phyloP scores from a whole-genome alignment of 352 stramenopile species.

The Phytopythium sindhum region DNA sequence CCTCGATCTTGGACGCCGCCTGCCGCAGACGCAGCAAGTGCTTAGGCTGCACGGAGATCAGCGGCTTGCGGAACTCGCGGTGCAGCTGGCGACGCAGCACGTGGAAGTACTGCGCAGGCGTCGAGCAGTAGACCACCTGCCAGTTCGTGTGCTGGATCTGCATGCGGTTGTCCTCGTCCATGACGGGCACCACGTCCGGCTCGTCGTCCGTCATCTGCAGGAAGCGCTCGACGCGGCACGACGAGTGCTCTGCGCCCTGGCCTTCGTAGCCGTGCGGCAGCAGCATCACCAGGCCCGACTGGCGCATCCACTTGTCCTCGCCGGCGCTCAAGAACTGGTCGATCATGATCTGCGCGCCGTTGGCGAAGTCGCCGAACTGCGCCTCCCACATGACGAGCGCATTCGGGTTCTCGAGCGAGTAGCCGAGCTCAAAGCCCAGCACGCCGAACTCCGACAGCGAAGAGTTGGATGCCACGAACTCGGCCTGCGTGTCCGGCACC shows the following conservation, averaged over 20 bases:
- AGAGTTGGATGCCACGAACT: conserved; percentile 93
- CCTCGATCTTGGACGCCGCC: conserved; percentile 88
- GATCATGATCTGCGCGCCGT: conserved; percentile 97
- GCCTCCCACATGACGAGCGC: conserved; percentile 93
- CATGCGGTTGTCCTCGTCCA: conserved; percentile 92
- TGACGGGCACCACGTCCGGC: conserved; percentile 90
- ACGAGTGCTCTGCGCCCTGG: conserved; percentile 95
- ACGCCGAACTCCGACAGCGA: conserved; percentile 96
- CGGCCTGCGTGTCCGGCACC: conserved; percentile 81
- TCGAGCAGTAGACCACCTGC: conserved; percentile 97
- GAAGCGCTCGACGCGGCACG: conserved; percentile 94
- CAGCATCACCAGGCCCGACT: conserved; percentile 93
- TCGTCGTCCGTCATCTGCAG: conserved; percentile 94
- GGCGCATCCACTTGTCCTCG: conserved; percentile 97
- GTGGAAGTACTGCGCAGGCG: conserved; percentile 92
- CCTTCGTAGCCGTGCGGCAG: conserved; percentile 97
- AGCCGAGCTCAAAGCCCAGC: conserved; percentile 94
- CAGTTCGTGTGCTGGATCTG: conserved; percentile 97
- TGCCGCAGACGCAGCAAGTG: conserved; percentile 92
- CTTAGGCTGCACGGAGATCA: conserved; percentile 96
- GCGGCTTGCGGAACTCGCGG: conserved; percentile 96
- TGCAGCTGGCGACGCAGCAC: conserved; percentile 91
- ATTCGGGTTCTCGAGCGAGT: conserved; percentile 95
- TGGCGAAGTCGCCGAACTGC: conserved; percentile 97
- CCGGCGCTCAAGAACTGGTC: conserved; percentile 96